phyloP scores from a whole-genome alignment of 2,329 filamentous ascomycete genomes.

The Alternaria viburni region DNA sequence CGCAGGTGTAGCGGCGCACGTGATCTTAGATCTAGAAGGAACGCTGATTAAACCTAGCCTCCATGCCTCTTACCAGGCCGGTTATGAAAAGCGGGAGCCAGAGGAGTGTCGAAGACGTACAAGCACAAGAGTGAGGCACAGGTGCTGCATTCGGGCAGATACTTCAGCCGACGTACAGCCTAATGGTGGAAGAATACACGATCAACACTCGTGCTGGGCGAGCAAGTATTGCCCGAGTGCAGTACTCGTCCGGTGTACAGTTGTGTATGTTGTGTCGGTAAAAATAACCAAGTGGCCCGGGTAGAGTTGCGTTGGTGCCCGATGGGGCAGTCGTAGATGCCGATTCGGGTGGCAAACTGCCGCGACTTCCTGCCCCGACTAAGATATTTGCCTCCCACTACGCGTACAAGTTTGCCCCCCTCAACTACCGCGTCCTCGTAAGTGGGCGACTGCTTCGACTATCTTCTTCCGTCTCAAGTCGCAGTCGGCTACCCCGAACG shows the following conservation, averaged over 20 bases:
- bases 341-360: slow-evolving; percentile 23
- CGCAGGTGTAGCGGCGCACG: background rate
- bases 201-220: background rate
- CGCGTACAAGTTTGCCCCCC: slow-evolving; percentile 21
- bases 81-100: background rate
- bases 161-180: background rate
- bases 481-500: slow-evolving; percentile 24
- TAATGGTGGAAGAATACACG: background rate
- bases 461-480: slow-evolving; percentile 7
- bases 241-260: background rate
- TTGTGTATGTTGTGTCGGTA: background rate
- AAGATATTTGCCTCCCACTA: slow-evolving; percentile 10
- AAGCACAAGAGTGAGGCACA: background rate
- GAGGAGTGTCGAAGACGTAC: background rate
- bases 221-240: background rate
- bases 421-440: background rate
- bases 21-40: background rate
- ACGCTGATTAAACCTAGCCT: background rate
- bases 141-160: background rate
- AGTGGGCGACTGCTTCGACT: slow-evolving; percentile 1
- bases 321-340: slow-evolving; percentile 15
- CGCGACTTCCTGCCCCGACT: slow-evolving; percentile 6
- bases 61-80: background rate
- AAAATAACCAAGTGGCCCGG: slow-evolving; percentile 1
- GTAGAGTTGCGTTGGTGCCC: slow-evolving; percentile 11